Percentiles rank a stretch among this genome's conserved stretches.
Conservation (phyloP, 257 asterid species). For the Lycium ferocissimum region DNA sequence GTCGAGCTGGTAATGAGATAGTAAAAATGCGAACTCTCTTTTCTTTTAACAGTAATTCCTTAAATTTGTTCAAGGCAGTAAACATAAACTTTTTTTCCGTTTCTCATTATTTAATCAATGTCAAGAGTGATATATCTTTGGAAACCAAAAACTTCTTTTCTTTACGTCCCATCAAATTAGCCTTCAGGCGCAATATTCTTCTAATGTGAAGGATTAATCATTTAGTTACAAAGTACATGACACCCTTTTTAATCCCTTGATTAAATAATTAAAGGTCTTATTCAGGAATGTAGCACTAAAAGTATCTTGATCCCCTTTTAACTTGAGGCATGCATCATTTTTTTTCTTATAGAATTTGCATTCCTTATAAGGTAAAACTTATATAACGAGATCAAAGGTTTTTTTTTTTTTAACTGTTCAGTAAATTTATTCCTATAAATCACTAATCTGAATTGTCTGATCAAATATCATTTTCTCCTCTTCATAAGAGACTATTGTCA, state of each 20-base stretch:
- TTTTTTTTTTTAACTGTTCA: background rate
- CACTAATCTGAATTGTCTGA: conserved; percentile 17
- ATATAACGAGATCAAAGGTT: background rate
- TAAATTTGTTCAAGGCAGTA: no score
- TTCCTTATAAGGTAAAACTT: background rate
- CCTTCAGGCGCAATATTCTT: background rate
- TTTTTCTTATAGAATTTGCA: background rate
- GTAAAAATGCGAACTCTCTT: no score
- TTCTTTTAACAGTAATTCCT: no score
- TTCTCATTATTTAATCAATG: no score
- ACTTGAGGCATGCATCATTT: background rate
- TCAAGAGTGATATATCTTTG: no score
- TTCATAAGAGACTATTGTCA: background rate
- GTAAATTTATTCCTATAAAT: conserved; percentile 15
- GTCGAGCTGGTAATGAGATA: no score
- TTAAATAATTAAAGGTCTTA: background rate
- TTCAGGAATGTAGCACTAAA: conserved; percentile 5
- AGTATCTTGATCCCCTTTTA: conserved; percentile 13
- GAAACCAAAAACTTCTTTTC: no score
- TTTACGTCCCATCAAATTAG: background rate
- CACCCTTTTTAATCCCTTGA: background rate
- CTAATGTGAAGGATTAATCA: background rate
- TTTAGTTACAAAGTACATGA: background rate
- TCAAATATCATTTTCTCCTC: background rate
- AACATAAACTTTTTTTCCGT: no score